These are phyloP conservation scores for Neonectria ditissima DNA, from an alignment of 2,329 filamentous ascomycete genomes.

Conservation along the genomic window DNA sequence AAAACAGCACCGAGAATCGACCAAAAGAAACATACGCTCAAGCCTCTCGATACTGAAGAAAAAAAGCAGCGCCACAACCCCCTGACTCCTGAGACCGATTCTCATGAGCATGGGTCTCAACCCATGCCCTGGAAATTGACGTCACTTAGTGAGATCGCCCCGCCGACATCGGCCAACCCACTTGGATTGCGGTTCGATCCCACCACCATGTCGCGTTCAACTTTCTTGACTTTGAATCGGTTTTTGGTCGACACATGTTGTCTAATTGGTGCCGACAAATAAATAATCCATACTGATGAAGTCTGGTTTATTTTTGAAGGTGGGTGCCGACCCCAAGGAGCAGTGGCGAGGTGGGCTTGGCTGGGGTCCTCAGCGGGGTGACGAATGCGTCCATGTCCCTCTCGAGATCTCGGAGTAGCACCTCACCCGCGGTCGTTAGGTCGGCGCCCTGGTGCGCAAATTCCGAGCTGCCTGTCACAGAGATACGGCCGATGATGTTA, in stretches of 20 bases:
- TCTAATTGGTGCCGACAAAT: background rate
- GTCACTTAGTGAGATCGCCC: background rate
- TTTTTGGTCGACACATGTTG: background rate
- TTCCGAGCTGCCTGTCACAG: background rate
- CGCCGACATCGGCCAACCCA: conserved; percentile 1
- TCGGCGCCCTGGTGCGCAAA: background rate
- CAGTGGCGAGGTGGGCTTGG: background rate
- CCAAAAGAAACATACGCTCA: background rate
- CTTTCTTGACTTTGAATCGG: background rate
- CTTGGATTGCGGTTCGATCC: background rate
- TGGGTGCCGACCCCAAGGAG: conserved; percentile 16
- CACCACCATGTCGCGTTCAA: background rate
- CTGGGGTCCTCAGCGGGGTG: background rate
- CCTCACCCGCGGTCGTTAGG: background rate
- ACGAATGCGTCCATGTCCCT: conserved; percentile 1
- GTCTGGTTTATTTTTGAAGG: conserved; percentile 7
- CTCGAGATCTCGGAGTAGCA: conserved; percentile 6
- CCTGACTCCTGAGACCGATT: background rate
- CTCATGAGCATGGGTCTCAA: background rate
- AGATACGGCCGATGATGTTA: conserved; percentile 19
- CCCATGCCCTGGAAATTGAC: background rate
- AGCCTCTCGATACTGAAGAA: background rate
- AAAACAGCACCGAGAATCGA: too few species aligned
- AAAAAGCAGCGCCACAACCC: background rate
- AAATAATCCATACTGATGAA: background rate